These are phyloP conservation scores for Rhamnella rubrinervis DNA, from an alignment of 331 rosid genomes.

Conservation along the genomic window DNA sequence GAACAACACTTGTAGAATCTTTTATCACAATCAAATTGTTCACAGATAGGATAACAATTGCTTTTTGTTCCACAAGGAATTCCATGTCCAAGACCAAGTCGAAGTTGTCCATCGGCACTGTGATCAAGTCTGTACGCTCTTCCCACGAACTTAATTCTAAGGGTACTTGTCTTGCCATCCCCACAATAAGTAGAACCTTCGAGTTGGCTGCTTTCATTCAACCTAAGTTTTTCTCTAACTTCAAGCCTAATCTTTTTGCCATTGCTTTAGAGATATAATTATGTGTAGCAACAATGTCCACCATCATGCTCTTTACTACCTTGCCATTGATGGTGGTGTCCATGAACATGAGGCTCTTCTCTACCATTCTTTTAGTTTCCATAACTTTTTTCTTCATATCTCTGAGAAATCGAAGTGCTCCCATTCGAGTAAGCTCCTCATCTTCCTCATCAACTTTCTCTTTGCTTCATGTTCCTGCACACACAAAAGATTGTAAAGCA, in stretches of 20 bases:
- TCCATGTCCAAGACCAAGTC: not conserved
- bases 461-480: too few species aligned
- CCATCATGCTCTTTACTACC: not conserved
- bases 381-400: too few species aligned
- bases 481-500: too few species aligned
- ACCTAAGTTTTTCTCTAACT: not conserved
- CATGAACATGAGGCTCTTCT: too few species aligned
- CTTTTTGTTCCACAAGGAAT: not conserved
- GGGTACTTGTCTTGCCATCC: not conserved
- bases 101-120: not conserved
- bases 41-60: not conserved
- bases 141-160: not conserved
- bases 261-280: not conserved
- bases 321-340: too few species aligned
- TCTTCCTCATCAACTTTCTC: too few species aligned
- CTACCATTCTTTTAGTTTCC: too few species aligned
- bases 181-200: not conserved
- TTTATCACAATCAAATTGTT: too few species aligned
- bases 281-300: not conserved
- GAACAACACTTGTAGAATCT: too few species aligned
- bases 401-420: too few species aligned
- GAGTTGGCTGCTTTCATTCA: not conserved
- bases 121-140: not conserved
- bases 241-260: not conserved
- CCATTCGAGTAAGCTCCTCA: too few species aligned